A percentile compares a stretch with the other conserved stretches of the same genome.
Conservation (phyloP, 2,329 filamentous ascomycete genomes). For the Alternaria gansuensis region DNA sequence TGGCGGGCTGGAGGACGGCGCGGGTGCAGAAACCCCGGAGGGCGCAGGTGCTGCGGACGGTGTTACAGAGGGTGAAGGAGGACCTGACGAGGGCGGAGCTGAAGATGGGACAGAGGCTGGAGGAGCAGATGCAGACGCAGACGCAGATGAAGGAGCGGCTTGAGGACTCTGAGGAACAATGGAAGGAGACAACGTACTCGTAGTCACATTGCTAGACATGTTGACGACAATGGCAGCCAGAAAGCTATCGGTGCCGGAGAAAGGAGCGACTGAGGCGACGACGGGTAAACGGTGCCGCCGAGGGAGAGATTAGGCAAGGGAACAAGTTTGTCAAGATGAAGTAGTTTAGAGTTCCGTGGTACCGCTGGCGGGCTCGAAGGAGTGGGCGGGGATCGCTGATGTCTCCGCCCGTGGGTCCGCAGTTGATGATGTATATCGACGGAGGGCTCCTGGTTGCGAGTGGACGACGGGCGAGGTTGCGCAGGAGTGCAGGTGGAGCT, state of each 20-base stretch:
- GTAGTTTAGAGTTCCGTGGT: slow-evolving; percentile 30
- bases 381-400: slow-evolving; percentile 24
- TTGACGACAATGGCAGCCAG: slow-evolving; percentile 28
- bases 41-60: slow-evolving; percentile 34
- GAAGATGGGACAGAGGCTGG: slow-evolving; percentile 22
- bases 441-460: slow-evolving; percentile 8
- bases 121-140: slow-evolving; percentile 25
- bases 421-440: slow-evolving; percentile 36
- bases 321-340: slow-evolving; percentile 26
- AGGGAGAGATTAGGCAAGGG: slow-evolving; percentile 12
- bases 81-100: slow-evolving; percentile 18
- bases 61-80: slow-evolving; percentile 33
- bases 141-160: slow-evolving; percentile 21
- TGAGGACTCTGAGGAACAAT: slow-evolving; percentile 18
- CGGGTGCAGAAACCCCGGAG: slow-evolving; percentile 28
- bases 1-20: slow-evolving; percentile 21
- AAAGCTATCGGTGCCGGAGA: slow-evolving; percentile 19
- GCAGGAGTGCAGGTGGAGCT: slow-evolving; percentile 34
- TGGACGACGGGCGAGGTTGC: slow-evolving; percentile 19
- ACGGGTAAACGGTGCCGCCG: slow-evolving; percentile 11
- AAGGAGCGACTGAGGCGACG: slow-evolving; percentile 17
- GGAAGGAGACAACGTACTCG: slow-evolving; percentile 47
- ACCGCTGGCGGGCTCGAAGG: slow-evolving; percentile 14
- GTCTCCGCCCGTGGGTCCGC: slow-evolving; percentile 28
- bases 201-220: slow-evolving; percentile 43